Base-by-base conservation (phyloP, 1,139 yeast genomes). In the Zygoascus hellenicus region DNA sequence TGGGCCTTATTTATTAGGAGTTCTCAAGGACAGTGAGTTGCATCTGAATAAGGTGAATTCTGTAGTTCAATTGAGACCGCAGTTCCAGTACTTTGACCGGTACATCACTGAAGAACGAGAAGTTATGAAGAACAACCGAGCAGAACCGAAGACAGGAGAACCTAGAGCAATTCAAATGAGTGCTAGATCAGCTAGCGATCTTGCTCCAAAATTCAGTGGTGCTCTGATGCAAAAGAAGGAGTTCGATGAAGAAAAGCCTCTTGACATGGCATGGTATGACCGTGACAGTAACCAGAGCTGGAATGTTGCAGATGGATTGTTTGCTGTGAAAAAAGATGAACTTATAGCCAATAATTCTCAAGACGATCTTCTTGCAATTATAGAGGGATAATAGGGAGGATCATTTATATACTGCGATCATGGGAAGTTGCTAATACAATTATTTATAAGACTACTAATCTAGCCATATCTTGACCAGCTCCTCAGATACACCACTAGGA, bases 401-500 rank as follows among this genome's bases (percentile, higher is more conserved):
- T 13, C n/a, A 29, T 13, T 13, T 11, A 14, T 28, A 7, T n/a
- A 13, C 30, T 6, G 13, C 9, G 7, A 17, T 4, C 26, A 4
- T 22, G 4, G 26, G 7, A 5, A 5, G 4, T 22, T 22, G 26
- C 26, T 22, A 22, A 22, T 22, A 22, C 26, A 22, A 22, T 22
- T 22, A 22, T 22, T 22, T 22, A 22, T 22, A 22, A 22, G 26
- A 22, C 26, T n/a, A 19, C 42, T 65, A 90, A 65, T 90, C 97
- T 61, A 89, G 90, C 97, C 97, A 94, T 77, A 94, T 88, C 68
- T 92, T 92, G 63, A 94, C 92, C 67, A 94, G 77, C 67, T 94
- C 99, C 66, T 94, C 98, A 30, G 96, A 84, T 35, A 94, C 98
- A 0, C 97, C 98, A 53, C 95, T 83, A 5, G 99, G 97, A 7